Conservation (phyloP, 2,329 filamentous ascomycete genomes). For the Rutstroemia sp. region DNA sequence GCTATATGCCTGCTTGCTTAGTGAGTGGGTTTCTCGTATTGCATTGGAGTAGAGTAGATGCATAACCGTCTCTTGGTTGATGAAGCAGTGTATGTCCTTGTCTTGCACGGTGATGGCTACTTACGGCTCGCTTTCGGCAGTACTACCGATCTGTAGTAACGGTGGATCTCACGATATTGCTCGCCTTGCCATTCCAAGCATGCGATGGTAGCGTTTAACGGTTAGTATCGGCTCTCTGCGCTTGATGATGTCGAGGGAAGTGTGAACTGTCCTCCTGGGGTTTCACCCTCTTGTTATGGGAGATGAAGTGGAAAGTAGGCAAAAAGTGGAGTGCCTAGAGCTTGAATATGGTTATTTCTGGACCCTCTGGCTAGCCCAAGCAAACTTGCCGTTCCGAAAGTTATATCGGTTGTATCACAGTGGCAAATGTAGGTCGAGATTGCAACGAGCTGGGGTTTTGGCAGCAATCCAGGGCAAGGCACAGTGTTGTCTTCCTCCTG, state of each 20-base stretch:
- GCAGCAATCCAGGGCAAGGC: neutral
- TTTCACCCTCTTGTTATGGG: constrained; percentile 19
- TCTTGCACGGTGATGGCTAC: too few relatives aligned
- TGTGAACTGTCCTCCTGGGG: constrained; percentile 10
- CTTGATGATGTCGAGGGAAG: constrained; percentile 3
- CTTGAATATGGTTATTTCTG: constrained; percentile 34
- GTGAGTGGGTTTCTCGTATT: too few relatives aligned
- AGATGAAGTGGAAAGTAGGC: constrained; percentile 27
- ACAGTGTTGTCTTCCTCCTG: neutral
- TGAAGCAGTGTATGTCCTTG: too few relatives aligned
- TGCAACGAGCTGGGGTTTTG: neutral
- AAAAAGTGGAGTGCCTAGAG: constrained; percentile 31
- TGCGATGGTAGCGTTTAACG: neutral
- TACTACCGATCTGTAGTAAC: too few relatives aligned
- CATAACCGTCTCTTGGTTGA: too few relatives aligned
- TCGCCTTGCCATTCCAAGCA: neutral
- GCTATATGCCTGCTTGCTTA: too few relatives aligned
- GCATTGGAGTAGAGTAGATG: too few relatives aligned
- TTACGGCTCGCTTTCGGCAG: too few relatives aligned
- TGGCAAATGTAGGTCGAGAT: neutral
- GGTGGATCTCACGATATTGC: neutral
- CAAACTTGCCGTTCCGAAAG: neutral
- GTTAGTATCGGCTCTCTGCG: neutral
- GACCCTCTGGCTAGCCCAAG: constrained; percentile 34
- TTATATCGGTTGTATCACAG: constrained; percentile 6